Conservation (phyloP, 306 rosid species). For the Comarum palustre region DNA sequence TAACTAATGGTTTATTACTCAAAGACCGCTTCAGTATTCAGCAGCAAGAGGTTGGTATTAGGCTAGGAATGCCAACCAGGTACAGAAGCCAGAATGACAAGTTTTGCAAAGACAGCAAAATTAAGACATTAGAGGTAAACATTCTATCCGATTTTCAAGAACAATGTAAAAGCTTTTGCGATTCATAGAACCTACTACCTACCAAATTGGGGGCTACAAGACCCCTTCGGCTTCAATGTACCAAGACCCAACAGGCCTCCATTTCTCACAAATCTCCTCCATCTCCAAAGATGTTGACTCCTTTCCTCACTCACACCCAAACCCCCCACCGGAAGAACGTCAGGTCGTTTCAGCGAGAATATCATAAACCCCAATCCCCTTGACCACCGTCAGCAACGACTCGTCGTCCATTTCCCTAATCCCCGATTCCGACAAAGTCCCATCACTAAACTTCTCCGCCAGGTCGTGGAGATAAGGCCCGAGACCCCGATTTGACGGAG, state of each 20-base stretch:
- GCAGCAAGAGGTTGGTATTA: neutral
- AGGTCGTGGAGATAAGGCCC: slow-evolving; percentile 64
- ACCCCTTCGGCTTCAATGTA: slow-evolving; percentile 56
- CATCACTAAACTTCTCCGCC: slow-evolving; percentile 46
- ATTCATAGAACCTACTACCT: neutral
- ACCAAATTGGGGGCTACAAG: slow-evolving; percentile 1
- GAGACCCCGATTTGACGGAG: slow-evolving; percentile 64
- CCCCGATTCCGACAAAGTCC: slow-evolving; percentile 48
- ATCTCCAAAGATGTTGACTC: slow-evolving; percentile 56
- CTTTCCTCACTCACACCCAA: slow-evolving; percentile 69
- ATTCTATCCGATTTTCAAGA: too few relatives aligned
- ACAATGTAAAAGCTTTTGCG: neutral
- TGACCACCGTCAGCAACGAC: slow-evolving; percentile 45
- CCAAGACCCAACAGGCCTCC: slow-evolving; percentile 85
- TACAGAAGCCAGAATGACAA: neutral
- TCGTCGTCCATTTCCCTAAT: slow-evolving; percentile 72
- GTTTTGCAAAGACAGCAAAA: neutral
- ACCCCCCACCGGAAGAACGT: slow-evolving; percentile 77
- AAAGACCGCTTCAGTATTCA: too few relatives aligned
- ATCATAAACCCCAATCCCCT: slow-evolving; percentile 83
- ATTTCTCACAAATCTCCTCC: slow-evolving; percentile 61
- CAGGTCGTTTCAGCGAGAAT: slow-evolving; percentile 63
- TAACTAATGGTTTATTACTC: neutral
- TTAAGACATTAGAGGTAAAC: neutral
- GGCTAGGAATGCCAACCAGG: neutral